A percentile compares a stretch with the other conserved stretches of the same genome.
Evolutionary conservation across 2,329 filamentous ascomycete species (phyloP).

Genomic region (Seiridium cupressi): DNA sequence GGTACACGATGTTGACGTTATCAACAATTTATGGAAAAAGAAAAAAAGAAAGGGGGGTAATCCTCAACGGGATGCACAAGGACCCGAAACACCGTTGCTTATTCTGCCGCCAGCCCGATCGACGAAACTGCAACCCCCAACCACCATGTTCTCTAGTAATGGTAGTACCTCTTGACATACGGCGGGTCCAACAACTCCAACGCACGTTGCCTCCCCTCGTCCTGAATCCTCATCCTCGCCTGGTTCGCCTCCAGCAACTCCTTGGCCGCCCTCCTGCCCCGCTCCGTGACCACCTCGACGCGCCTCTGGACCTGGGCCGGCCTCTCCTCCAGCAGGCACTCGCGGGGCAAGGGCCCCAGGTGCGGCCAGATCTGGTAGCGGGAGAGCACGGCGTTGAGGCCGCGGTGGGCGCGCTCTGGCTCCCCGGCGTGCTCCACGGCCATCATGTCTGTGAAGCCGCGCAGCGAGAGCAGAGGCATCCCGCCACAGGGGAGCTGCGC

Average conservation of each 20-base stretch:
- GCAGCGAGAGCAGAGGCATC: constrained; percentile 14
- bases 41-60: no score
- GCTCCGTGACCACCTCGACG: background rate
- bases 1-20: no score
- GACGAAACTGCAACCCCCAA: background rate
- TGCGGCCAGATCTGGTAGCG: constrained; percentile 8
- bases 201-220: constrained; percentile 4
- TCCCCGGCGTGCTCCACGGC: constrained; percentile 13
- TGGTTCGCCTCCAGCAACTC: constrained; percentile 7
- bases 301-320: constrained; percentile 6
- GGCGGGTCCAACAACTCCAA: background rate
- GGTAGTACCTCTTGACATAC: background rate
- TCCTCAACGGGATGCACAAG: no score
- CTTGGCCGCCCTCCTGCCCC: constrained; percentile 4
- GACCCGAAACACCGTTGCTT: no score
- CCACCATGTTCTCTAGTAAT: background rate
- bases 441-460: constrained; percentile 15
- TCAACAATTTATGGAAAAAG: no score
- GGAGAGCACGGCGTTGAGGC: constrained; percentile 4
- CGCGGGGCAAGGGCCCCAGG: constrained; percentile 8
- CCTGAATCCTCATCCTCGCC: background rate
- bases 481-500: constrained; percentile 14
- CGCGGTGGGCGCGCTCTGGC: constrained; percentile 6
- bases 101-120: background rate
- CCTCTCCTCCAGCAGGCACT: background rate